Conservation (phyloP, 352 stramenopile species). For the Pythium guiyangense region DNA sequence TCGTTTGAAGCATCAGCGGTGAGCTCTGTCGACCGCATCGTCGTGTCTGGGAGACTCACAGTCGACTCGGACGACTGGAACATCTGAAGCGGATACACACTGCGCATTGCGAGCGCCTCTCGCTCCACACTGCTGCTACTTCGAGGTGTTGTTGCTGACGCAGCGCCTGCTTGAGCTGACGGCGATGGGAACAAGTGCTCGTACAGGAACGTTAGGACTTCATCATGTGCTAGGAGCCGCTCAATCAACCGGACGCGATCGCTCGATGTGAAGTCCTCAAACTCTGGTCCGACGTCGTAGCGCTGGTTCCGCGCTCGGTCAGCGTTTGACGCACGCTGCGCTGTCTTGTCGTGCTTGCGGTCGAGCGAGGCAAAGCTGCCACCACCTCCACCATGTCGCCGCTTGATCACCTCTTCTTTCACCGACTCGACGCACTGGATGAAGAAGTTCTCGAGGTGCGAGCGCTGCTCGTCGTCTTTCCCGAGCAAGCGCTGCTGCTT, state of each 20-base stretch:
- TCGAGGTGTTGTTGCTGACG: neutral
- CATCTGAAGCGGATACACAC: constrained; percentile 1
- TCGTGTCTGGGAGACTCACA: constrained; percentile 17
- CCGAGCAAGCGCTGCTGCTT: constrained; percentile 35
- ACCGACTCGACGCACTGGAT: constrained; percentile 79
- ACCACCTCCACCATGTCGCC: constrained; percentile 23
- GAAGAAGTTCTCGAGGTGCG: constrained; percentile 72
- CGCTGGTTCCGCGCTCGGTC: constrained; percentile 26
- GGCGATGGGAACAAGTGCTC: constrained; percentile 65
- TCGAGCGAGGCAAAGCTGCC: constrained; percentile 7
- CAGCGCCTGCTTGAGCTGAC: constrained; percentile 4
- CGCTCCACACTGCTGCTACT: constrained; percentile 12
- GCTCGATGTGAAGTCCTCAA: constrained; percentile 63
- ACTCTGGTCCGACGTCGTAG: constrained; percentile 31
- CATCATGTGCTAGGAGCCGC: constrained; percentile 68
- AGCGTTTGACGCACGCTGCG: constrained; percentile 11
- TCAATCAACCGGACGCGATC: constrained; percentile 76
- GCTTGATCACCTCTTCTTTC: constrained; percentile 65
- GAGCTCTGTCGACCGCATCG: neutral
- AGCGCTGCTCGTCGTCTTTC: constrained; percentile 27
- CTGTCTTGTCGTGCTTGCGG: constrained; percentile 17
- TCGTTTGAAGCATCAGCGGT: neutral
- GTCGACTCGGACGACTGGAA: constrained; percentile 8
- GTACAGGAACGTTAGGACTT: constrained; percentile 75
- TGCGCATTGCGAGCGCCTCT: neutral